Conservation (phyloP, 192 early-diverging fungal genomes). For the Chytriomyces sp. region DNA sequence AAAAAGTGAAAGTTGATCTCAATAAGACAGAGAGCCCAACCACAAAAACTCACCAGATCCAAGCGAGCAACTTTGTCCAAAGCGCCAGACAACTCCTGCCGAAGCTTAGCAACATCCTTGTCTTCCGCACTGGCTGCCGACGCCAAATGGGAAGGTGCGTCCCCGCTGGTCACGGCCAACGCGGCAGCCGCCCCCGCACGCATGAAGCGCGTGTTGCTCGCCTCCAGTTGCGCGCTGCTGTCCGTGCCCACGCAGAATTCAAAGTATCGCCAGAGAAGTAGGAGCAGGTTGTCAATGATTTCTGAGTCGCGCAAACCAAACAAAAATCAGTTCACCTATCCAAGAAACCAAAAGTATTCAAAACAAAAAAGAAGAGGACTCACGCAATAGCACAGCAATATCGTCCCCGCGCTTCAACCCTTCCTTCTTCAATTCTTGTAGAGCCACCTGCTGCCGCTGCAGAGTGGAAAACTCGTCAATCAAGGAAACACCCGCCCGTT, state of each 20-base stretch:
- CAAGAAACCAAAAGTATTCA: too few species aligned
- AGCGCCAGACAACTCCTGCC: background rate
- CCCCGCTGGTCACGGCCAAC: background rate
- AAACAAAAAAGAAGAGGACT: background rate
- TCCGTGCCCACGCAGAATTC: conserved; percentile 5
- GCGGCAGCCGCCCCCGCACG: background rate
- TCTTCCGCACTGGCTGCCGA: background rate
- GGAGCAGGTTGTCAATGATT: conserved; percentile 11
- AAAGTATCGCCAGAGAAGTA: conserved; percentile 23
- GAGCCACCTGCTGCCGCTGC: conserved; percentile 52
- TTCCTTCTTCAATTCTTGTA: conserved; percentile 49
- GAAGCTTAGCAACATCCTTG: background rate
- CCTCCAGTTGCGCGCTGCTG: background rate
- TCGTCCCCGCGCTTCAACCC: conserved; percentile 39
- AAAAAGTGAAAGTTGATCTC: too few species aligned
- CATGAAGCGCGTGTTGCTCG: conserved; percentile 8
- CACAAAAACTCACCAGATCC: conserved; percentile 9
- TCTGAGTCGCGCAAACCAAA: too few species aligned
- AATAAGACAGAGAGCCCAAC: background rate
- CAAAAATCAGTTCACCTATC: too few species aligned
- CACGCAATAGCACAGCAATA: conserved; percentile 30
- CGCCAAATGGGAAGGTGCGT: background rate
- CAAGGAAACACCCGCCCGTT: conserved; percentile 17
- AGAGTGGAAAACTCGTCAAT: conserved; percentile 45
- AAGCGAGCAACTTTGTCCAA: background rate